A percentile compares a stretch with the other conserved stretches of the same genome.
These are phyloP conservation scores for Lachancea lanzarotensis DNA, from an alignment of 805 yeast genomes.

Conservation along the genomic window DNA sequence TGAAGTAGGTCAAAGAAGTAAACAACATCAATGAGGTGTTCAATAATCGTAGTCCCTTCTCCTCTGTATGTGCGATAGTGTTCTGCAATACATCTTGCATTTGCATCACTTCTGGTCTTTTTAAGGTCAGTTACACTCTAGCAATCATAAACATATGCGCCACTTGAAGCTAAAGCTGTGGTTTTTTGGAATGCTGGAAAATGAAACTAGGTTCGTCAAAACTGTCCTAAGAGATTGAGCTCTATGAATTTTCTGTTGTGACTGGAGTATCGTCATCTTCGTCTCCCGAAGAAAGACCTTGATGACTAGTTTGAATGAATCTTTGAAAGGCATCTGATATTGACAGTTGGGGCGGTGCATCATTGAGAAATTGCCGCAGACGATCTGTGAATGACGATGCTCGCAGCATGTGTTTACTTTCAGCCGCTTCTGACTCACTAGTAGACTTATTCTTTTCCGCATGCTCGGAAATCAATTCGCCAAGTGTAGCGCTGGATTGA, in stretches of 20 bases:
- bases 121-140: no score
- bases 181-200: no score
- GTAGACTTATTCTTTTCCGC: not conserved
- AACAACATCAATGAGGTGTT: no score
- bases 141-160: no score
- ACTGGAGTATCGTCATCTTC: slow-evolving; percentile 9
- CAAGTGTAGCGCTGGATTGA: slow-evolving; percentile 5
- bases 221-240: not conserved
- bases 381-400: slow-evolving; percentile 14
- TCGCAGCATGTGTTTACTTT: slow-evolving; percentile 11
- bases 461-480: not conserved
- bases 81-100: no score
- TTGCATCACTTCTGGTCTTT: no score
- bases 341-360: slow-evolving; percentile 10
- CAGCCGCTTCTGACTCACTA: not conserved
- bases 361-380: slow-evolving; percentile 14
- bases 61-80: no score
- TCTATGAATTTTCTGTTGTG: not conserved
- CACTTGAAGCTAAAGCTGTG: no score
- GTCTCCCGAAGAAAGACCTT: slow-evolving; percentile 11
- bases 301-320: slow-evolving; percentile 10
- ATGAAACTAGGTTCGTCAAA: no score
- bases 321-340: slow-evolving; percentile 10
- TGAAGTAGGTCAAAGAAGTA: no score
- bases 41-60: no score